Conservation (phyloP, 2,329 filamentous ascomycete genomes). For the Canariomyces notabilis region DNA sequence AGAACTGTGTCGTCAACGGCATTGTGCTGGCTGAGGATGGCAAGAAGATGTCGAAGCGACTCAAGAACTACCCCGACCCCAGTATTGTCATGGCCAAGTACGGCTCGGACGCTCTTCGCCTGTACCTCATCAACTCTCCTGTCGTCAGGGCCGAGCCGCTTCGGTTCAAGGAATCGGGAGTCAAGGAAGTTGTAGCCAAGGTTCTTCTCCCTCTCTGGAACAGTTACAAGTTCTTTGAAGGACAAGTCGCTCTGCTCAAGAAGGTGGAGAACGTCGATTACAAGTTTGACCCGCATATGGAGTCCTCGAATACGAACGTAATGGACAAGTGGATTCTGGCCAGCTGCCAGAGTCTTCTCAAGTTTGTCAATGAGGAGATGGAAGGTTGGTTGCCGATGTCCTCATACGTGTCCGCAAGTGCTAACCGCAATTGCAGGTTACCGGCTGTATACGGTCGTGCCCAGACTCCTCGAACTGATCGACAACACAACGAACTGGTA, state of each 20-base stretch:
- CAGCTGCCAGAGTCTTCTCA: slow-evolving; percentile 81
- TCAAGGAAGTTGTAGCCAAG: slow-evolving; percentile 91
- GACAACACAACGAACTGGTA: slow-evolving; percentile 99
- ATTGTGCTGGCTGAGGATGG: slow-evolving; percentile 91
- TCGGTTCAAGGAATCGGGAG: slow-evolving; percentile 84
- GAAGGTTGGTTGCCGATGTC: slow-evolving; percentile 46
- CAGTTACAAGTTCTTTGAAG: slow-evolving; percentile 93
- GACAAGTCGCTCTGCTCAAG: slow-evolving; percentile 78
- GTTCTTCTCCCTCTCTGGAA: slow-evolving; percentile 92
- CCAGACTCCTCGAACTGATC: slow-evolving; percentile 74
- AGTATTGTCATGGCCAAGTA: slow-evolving; percentile 77
- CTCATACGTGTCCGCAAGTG: not conserved
- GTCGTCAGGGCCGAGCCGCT: slow-evolving; percentile 89
- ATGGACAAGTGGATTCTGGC: slow-evolving; percentile 97
- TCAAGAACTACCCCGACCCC: slow-evolving; percentile 95
- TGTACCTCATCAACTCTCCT: slow-evolving; percentile 97
- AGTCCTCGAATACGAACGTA: slow-evolving; percentile 76
- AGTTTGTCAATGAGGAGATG: slow-evolving; percentile 94
- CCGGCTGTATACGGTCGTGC: slow-evolving; percentile 86
- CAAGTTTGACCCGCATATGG: slow-evolving; percentile 69
- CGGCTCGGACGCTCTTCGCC: slow-evolving; percentile 82
- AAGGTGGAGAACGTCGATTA: slow-evolving; percentile 77
- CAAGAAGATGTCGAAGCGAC: slow-evolving; percentile 97
- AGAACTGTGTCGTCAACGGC: slow-evolving; percentile 95
- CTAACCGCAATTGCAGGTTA: slow-evolving; percentile 45